Percentiles rank a stretch among this genome's conserved stretches.
Evolutionary conservation across 2,329 filamentous ascomycete genomes (phyloP).

Genomic region (Stachybotrys elegans): DNA sequence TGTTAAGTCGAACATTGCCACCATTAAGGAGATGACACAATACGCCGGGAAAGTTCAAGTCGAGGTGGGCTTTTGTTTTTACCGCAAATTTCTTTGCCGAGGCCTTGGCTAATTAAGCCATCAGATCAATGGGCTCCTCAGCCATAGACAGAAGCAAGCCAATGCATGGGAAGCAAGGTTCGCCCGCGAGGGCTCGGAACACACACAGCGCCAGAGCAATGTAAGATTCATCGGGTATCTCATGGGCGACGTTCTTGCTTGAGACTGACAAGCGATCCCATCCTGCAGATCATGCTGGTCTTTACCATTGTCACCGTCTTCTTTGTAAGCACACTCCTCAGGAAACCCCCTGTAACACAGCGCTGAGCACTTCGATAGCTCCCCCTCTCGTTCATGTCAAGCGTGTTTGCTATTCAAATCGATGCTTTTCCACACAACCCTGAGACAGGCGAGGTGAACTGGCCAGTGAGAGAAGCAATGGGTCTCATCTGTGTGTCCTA

Average conservation of each 20-base stretch:
- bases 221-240: not conserved
- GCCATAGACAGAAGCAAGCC: not conserved
- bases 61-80: not conserved
- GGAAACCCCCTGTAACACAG: not conserved
- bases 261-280: not conserved
- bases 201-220: not conserved
- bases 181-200: not conserved
- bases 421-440: not conserved
- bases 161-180: not conserved
- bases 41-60: not conserved
- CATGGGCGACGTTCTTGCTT: not conserved
- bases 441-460: not conserved
- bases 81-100: not conserved
- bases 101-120: not conserved
- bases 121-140: not conserved
- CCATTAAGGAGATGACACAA: not conserved
- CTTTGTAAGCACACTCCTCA: not conserved
- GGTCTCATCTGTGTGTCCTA: not conserved
- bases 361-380: not conserved
- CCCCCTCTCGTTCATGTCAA: not conserved
- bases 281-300: not conserved
- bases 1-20: not conserved
- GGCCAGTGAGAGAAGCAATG: not conserved
- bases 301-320: not conserved
- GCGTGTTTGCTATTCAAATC: not conserved